Evolutionary conservation across 805 yeast genomes (phyloP), one percentile per base, ranked within the genome.

Genomic region (Kluyveromyces aestuarii): DNA sequence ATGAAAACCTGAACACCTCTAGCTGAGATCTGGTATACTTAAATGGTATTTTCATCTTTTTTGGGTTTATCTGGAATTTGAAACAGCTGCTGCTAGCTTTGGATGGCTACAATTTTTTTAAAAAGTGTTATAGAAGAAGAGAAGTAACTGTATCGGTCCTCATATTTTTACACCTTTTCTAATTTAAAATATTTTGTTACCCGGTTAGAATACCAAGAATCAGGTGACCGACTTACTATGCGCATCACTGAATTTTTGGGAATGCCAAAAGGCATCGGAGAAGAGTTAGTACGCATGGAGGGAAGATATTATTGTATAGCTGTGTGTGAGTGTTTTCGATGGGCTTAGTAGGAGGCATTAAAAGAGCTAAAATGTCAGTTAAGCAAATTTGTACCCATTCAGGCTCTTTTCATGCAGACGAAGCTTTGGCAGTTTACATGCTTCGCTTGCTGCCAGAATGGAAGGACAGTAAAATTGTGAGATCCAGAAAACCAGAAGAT

Each of bases 361-460:
- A 61, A 52, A 52, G 51, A 45, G 49, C 53, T 18, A 61, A 58
- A 47, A 37, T 45, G 18, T 58, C 58, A 61, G 60, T 50, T 36
- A 65, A 63, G 47, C 80, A 79, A 60, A 86, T 90, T 49, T 91
- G 96, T 62, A 90, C 96, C 11, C 95, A 86, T 60, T 84, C 90
- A 44, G 99, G 99, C 8, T 77, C 89, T 0, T 93, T 93, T 74
- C 99, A 93, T 63, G 98, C 98, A 10, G 99, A 93, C 66, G 99
- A 93, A 67, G 82, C 96, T 10, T 75, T 93, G 46, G 99, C 98
- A 2, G 96, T 91, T 2, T 90, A 76, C 66, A 81, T 93, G 84
- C 71, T 93, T 49, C 79, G 77, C 55, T 70, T 80, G 17, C 69
- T 91, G 43, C 93, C 96, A 8, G 73, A 76, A 63, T 93, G 68